Conservation (phyloP, 495 filamentous ascomycete genomes). For the Xylaria castorea region DNA sequence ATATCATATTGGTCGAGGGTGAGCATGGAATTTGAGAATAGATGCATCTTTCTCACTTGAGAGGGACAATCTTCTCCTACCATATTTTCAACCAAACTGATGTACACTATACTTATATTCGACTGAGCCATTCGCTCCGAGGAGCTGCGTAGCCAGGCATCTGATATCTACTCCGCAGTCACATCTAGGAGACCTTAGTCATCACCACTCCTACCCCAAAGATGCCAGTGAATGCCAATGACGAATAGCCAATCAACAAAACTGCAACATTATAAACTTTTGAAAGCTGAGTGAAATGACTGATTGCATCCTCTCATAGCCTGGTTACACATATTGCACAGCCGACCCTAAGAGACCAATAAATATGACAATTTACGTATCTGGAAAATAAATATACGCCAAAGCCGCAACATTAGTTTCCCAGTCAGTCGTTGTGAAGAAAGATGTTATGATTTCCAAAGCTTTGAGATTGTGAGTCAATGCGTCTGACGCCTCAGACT, state of each 20-base stretch:
- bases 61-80: neutral
- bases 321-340: neutral
- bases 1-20: neutral
- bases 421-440: neutral
- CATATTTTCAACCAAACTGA: neutral
- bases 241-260: neutral
- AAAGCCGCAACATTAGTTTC: neutral
- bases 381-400: neutral
- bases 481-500: neutral
- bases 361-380: neutral
- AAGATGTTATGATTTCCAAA: neutral
- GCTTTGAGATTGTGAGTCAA: neutral
- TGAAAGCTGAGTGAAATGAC: neutral
- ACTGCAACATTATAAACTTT: neutral
- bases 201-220: neutral
- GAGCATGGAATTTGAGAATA: neutral
- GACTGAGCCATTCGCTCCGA: neutral
- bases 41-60: neutral
- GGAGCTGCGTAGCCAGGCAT: neutral
- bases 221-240: neutral
- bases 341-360: neutral
- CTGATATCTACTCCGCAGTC: neutral
- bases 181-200: neutral
- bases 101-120: neutral
- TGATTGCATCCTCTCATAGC: neutral